Conservation (phyloP, 345 rosid genomes). For the Sisymbrium altissimum region DNA sequence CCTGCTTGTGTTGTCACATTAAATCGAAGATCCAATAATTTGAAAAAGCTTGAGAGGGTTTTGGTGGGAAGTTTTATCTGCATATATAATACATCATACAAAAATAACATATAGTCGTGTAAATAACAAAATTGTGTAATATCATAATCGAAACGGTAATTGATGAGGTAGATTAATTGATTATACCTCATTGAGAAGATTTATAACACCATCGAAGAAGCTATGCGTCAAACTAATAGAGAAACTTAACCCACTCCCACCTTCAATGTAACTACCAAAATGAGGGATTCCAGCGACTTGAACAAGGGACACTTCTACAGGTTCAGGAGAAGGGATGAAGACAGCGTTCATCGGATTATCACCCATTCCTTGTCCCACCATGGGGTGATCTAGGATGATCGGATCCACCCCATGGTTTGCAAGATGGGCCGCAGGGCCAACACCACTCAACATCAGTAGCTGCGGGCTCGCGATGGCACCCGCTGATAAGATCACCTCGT, state of each 20-base stretch:
- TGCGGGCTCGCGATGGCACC: conserved; percentile 91
- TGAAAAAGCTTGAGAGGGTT: not conserved
- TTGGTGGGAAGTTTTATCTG: conserved; percentile 8
- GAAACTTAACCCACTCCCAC: conserved; percentile 47
- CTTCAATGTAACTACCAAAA: conserved; percentile 50
- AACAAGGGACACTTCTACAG: conserved; percentile 54
- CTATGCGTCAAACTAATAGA: conserved; percentile 39
- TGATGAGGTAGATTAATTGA: not conserved
- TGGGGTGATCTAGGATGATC: conserved; percentile 45
- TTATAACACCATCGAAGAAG: conserved; percentile 25
- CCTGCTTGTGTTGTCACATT: not conserved
- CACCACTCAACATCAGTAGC: conserved; percentile 65
- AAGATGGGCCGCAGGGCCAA: conserved; percentile 61
- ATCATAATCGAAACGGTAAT: too few relatives aligned
- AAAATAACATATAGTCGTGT: not conserved
- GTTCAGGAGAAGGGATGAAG: conserved; percentile 52
- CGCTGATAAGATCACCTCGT: conserved; percentile 64
- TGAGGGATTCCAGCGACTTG: conserved; percentile 59
- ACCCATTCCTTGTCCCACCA: conserved; percentile 80
- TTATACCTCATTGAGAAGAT: conserved; percentile 44
- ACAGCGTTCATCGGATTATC: conserved; percentile 67
- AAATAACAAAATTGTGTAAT: not conserved
- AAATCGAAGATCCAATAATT: not conserved
- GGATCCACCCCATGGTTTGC: conserved; percentile 36
- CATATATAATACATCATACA: not conserved